A percentile compares a stretch with the other conserved stretches of the same genome.
Evolutionary conservation across 805 yeast genomes (phyloP).

Genomic region (Kodamaea neixiangensis): DNA sequence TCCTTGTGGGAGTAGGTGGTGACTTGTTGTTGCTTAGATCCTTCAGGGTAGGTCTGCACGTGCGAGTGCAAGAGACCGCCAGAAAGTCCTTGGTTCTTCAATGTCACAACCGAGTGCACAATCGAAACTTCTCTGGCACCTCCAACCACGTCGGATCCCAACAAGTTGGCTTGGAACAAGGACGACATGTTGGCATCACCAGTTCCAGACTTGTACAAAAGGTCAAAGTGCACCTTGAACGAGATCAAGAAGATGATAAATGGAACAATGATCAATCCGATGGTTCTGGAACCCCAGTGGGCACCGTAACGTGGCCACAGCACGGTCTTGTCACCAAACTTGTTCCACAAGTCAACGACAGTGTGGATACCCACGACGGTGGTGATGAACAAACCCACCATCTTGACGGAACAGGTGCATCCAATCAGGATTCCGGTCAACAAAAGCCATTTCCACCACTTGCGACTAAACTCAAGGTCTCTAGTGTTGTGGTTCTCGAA

Average conservation of each 20-base stretch:
- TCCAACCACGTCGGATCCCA: slow-evolving; percentile 64
- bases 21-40: slow-evolving; percentile 50
- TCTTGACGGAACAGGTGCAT: slow-evolving; percentile 88
- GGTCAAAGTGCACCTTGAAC: slow-evolving; percentile 75
- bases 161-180: slow-evolving; percentile 75
- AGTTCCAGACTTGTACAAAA: slow-evolving; percentile 74
- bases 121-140: slow-evolving; percentile 67
- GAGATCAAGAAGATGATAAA: slow-evolving; percentile 58
- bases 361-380: slow-evolving; percentile 88
- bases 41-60: slow-evolving; percentile 48
- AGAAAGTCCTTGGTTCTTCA: slow-evolving; percentile 45
- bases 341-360: slow-evolving; percentile 81
- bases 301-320: slow-evolving; percentile 49
- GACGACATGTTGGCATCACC: slow-evolving; percentile 82
- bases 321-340: slow-evolving; percentile 68
- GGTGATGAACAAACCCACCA: slow-evolving; percentile 95
- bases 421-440: slow-evolving; percentile 87
- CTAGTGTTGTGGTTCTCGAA: slow-evolving; percentile 62
- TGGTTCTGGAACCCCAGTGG: slow-evolving; percentile 69
- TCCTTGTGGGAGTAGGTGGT: slow-evolving; percentile 50
- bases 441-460: slow-evolving; percentile 94
- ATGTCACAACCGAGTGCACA: slow-evolving; percentile 47
- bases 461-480: slow-evolving; percentile 54
- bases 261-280: slow-evolving; percentile 68
- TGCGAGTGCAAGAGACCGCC: slow-evolving; percentile 51